A percentile compares a stretch with the other conserved stretches of the same genome.
These are phyloP conservation scores for Quercus wislizeni DNA, from an alignment of 306 rosid genomes.

Conservation along the genomic window DNA sequence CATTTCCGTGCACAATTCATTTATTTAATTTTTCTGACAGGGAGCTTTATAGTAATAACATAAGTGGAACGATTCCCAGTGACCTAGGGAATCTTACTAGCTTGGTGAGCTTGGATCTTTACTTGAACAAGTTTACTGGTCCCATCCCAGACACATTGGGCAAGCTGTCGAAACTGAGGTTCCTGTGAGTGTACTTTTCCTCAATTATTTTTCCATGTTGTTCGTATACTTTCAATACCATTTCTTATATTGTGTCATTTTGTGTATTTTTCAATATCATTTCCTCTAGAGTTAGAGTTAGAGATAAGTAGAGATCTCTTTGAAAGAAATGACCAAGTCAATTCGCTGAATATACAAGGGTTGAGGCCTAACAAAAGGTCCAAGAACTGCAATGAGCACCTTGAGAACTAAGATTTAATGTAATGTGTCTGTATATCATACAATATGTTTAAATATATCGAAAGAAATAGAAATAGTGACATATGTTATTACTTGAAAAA, in stretches of 20 bases:
- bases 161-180: slow-evolving; percentile 85
- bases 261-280: neutral
- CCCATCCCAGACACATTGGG: slow-evolving; percentile 93
- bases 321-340: neutral
- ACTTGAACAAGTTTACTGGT: slow-evolving; percentile 79
- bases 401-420: neutral
- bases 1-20: neutral
- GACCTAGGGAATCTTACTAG: slow-evolving; percentile 97
- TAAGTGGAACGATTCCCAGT: slow-evolving; percentile 85
- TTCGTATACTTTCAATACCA: neutral
- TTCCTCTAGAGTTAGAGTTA: no score
- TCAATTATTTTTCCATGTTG: slow-evolving; percentile 1
- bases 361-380: neutral
- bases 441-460: no score
- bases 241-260: slow-evolving; percentile 10
- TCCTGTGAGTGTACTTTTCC: slow-evolving; percentile 73
- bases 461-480: neutral
- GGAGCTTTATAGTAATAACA: slow-evolving; percentile 97
- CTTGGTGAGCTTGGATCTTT: slow-evolving; percentile 99
- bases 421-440: no score
- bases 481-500: neutral
- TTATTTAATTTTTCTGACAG: slow-evolving; percentile 31
- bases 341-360: neutral
- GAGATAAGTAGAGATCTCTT: neutral
- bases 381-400: neutral